phyloP scores from a whole-genome alignment of 768 basidiomycete genomes.

The Cantharellus anzutake region DNA sequence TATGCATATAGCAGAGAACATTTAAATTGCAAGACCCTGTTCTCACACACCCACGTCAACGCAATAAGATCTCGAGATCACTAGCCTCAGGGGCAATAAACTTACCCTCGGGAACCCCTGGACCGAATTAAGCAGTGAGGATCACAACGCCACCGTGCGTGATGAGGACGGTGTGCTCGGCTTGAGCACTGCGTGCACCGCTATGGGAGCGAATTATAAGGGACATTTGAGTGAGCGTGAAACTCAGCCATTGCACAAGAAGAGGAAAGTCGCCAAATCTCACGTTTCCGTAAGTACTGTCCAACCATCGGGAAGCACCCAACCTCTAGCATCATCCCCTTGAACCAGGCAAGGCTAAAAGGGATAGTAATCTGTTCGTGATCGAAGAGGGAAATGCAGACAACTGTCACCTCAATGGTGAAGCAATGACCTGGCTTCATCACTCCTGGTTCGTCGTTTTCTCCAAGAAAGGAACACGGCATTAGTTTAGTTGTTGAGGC shows the following conservation, averaged over 20 bases:
- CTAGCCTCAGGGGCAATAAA: too few relatives aligned
- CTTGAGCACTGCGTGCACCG: slow-evolving; percentile 66
- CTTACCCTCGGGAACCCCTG: background rate
- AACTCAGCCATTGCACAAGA: background rate
- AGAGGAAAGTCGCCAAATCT: slow-evolving; percentile 9
- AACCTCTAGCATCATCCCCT: slow-evolving; percentile 43
- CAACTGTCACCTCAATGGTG: slow-evolving; percentile 57
- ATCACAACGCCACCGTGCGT: slow-evolving; percentile 64
- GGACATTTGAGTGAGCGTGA: background rate
- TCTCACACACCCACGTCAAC: too few relatives aligned
- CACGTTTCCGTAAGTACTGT: slow-evolving; percentile 70
- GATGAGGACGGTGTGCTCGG: slow-evolving; percentile 77
- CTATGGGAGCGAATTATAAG: slow-evolving; percentile 12
- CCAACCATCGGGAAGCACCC: slow-evolving; percentile 87
- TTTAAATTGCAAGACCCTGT: too few relatives aligned
- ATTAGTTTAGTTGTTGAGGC: background rate
- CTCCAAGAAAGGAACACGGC: slow-evolving; percentile 21
- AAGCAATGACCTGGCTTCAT: slow-evolving; percentile 84
- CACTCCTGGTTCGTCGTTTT: slow-evolving; percentile 60
- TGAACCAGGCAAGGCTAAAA: slow-evolving; percentile 57
- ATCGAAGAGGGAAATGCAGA: background rate
- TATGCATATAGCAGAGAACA: too few relatives aligned
- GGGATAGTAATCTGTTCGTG: background rate
- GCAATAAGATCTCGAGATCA: too few relatives aligned
- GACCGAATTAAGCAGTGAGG: slow-evolving; percentile 27